Evolutionary conservation across 352 stramenopile species (phyloP), one percentile per base, ranked within the genome.

Genomic region (Peronospora tabacina): DNA sequence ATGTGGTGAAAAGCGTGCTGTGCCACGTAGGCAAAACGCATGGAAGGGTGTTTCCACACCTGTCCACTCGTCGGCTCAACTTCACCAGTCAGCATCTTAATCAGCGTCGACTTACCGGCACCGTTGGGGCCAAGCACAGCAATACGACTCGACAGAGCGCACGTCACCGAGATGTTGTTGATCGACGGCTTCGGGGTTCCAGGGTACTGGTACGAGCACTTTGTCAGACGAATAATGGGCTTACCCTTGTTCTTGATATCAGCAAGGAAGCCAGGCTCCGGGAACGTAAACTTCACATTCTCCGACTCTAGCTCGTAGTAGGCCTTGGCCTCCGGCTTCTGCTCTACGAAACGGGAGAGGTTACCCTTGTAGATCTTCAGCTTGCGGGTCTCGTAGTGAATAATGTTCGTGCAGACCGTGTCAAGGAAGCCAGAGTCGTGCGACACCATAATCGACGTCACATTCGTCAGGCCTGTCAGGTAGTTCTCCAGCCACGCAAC

Each of bases 1-100:
- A 98, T 96, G 72, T 98, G 95, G 65, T 97, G 92, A 73, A 98
- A 98, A 32, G 94, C 88, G 70, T 98, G 95, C 77, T 98, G 94
- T 24, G 92, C 90, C 4, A 98, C 94, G 71, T 98, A 98, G 3
- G 94, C 94, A 60, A 98, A 93, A 68, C 90, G 87, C 63, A 97
- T 77, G 30, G 72, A 62, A 34, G 77, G 82, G 68, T 93, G 82
- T 70, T 90, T 93, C 82, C 82, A 93, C 52, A 93, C 64, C 49
- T 64, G 66, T 44, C 82, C 82, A 1, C 35, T 44, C 15, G 71
- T 87, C 3, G 82, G 82, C 66, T 89, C 82, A 1, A 86, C 75
- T 59, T 93, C 82, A 66, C 76, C 75, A 13, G 76, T 87, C 49
- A 93, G 55, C 78, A 98, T 86, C 70, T 98, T 98, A 49, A 98